Percentiles rank a stretch among this genome's conserved stretches.
These are phyloP conservation scores for Colletotrichum lini DNA, from an alignment of 2,329 filamentous ascomycete genomes.

Conservation along the genomic window DNA sequence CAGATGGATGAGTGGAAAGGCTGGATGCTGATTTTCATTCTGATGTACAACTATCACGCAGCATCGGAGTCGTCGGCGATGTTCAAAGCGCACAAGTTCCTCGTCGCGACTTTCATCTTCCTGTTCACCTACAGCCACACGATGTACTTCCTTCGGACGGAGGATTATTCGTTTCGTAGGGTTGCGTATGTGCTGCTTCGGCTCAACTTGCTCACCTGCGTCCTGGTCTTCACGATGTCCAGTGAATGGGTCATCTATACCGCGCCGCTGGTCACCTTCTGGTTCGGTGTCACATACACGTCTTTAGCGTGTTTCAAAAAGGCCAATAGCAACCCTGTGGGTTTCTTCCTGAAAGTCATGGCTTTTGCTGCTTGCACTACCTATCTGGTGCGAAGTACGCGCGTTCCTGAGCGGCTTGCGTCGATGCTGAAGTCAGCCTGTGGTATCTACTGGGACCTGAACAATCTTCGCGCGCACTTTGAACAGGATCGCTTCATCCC, in stretches of 20 bases:
- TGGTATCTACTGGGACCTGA: slow-evolving; percentile 63
- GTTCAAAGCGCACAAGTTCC: slow-evolving; percentile 68
- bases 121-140: slow-evolving; percentile 75
- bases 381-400: slow-evolving; percentile 33
- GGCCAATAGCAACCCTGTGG: slow-evolving; percentile 58
- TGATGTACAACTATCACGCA: slow-evolving; percentile 71
- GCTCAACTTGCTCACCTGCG: slow-evolving; percentile 68
- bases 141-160: slow-evolving; percentile 68
- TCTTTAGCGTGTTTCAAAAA: slow-evolving; percentile 61
- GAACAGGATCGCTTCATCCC: slow-evolving; percentile 68
- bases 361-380: slow-evolving; percentile 56
- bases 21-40: slow-evolving; percentile 70
- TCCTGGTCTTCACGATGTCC: slow-evolving; percentile 69
- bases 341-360: slow-evolving; percentile 63
- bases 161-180: slow-evolving; percentile 69
- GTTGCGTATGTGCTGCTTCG: slow-evolving; percentile 64
- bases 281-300: slow-evolving; percentile 71
- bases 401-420: slow-evolving; percentile 27
- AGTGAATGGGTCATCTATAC: slow-evolving; percentile 69
- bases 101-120: slow-evolving; percentile 73
- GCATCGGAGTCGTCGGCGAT: slow-evolving; percentile 62
- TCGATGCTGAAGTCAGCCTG: slow-evolving; percentile 48
- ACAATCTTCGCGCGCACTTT: slow-evolving; percentile 65
- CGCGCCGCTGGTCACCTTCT: slow-evolving; percentile 71
- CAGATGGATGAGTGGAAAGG: slow-evolving; percentile 78